Evolutionary conservation across 805 yeast genomes (phyloP), one percentile per base, ranked within the genome.

Genomic region (Monosporozyma yasuniensis): DNA sequence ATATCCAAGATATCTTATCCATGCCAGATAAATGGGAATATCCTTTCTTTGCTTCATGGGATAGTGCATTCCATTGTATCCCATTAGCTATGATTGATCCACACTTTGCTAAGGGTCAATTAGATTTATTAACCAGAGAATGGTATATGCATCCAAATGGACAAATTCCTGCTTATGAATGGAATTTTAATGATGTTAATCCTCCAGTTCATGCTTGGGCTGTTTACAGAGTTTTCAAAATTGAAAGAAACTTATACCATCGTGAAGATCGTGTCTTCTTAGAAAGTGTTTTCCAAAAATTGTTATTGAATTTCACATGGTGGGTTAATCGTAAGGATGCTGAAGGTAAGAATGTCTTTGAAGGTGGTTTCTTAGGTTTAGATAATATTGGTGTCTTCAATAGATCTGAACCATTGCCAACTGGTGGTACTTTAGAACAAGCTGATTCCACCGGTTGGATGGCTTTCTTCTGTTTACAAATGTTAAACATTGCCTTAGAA

Each of bases 131-230:
- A 64, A 84, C 95, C 25, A 77, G 96, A 62, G 97, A 89, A 68
- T 89, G 96, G 96, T 89, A 90, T 65, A 87, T 89, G 95, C 96
- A 91, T 65, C 96, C 96, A 44, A 90, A 89, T 65, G 97, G 97
- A 11, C 96, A 90, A 67, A 80, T 89, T 54, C 96, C 97, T 0
- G 96, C 96, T 10, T 89, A 89, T 66, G 97, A 89, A 68, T 89
- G 97, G 97, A 90, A 90, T 65, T 89, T 90, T 61, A 74, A 85
- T 54, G 97, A 89, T 66, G 96, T 91, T 19, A 89, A 89, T 65
- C 97, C 97, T 1, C 97, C 97, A 0, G 97, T 89, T 35, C 96
- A 90, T 66, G 96, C 96, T 0, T 89, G 96, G 96, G 84, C 96
- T 0, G 83, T 93, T 10, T 89, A 81, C 66, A 77, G 97, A 60